Evolutionary conservation across 2,329 filamentous ascomycete genomes (phyloP), one percentile per base, ranked within the genome.

Genomic region (Penicillium rolfsii): DNA sequence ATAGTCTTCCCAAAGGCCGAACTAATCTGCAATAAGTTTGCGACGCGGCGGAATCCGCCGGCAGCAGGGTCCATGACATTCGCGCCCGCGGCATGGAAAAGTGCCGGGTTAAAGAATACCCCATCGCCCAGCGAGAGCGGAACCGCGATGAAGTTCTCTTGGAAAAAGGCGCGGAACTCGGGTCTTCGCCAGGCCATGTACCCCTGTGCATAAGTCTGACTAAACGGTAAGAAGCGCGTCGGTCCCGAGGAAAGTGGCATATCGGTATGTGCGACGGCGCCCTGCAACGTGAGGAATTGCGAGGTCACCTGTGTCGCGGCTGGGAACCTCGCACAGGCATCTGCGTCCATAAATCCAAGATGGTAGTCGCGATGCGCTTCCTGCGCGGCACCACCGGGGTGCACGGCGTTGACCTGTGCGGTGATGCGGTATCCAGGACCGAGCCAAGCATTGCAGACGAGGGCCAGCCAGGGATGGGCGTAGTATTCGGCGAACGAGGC

Each of bases 1-100:
- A 89, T 89, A 0, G 86, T 78, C 68, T 87, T 87, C 0, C 86
- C 86, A 67, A 89, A 85, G 0, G 85, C 85, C 61, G 82, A 84
- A 63, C 83, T 87, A 33, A 88, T 80, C 71, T 89, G 87, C 38
- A 89, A 65, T 9, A 89, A 71, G 68, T 89, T 89, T n/a, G 85
- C 86, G 33, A 81, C 81, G 1, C 87, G 80, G 26, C 83, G 71
- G 28, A 87, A 75, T 19, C 79, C 77, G 8, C 71, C 69, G 3
- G 57, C 55, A 1, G 30, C 45, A 0, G 57, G 22, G 14, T 61
- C 60, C 1, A 76, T 79, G 16, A 73, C 67, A 66, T 89, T 89
- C 64, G 82, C 80, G 0, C 87, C 87, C 0, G 87, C 87, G 1
- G 86, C 86, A 69, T 89, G 86, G 63, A 87, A 85, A 0, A 89